Conservation (phyloP, 257 asterid species). For the Orobanche coerulescens region DNA sequence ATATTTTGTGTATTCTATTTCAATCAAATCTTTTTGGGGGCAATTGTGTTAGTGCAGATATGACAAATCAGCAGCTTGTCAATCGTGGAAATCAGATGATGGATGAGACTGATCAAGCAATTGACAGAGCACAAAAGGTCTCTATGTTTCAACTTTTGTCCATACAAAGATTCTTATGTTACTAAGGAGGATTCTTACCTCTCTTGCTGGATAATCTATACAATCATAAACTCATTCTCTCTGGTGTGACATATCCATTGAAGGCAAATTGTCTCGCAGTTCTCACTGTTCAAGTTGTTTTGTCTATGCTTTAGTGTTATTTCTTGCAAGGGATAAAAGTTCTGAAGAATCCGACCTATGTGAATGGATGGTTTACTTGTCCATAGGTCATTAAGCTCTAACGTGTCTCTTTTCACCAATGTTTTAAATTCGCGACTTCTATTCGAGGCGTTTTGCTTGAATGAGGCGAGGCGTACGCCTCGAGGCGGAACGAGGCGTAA, state of each 20-base stretch:
- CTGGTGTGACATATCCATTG: not conserved
- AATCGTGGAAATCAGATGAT: constrained; percentile 82
- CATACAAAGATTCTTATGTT: constrained; percentile 9
- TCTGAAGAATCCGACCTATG: not conserved
- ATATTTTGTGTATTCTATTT: constrained; percentile 14
- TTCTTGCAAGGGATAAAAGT: constrained; percentile 8
- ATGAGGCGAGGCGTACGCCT: too few relatives aligned
- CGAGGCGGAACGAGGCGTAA: too few relatives aligned
- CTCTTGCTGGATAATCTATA: constrained; percentile 9
- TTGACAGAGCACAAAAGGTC: constrained; percentile 87
- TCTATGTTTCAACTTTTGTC: constrained; percentile 22
- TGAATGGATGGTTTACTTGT: not conserved
- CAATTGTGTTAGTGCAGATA: constrained; percentile 45
- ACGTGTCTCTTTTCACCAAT: too few relatives aligned
- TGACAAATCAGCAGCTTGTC: constrained; percentile 83
- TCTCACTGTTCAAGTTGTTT: constrained; percentile 7
- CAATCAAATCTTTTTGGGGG: constrained; percentile 21
- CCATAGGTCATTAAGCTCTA: too few relatives aligned
- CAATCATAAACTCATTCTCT: constrained; percentile 6
- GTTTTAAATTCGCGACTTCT: too few relatives aligned
- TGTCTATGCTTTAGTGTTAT: constrained; percentile 8
- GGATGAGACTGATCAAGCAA: constrained; percentile 92
- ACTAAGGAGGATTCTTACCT: constrained; percentile 11
- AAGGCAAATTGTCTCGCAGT: not conserved
- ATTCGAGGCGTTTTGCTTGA: too few relatives aligned